Evolutionary conservation across 2,329 filamentous ascomycete genomes (phyloP), one percentile per base, ranked within the genome.

Genomic region (Fusarium continuum): DNA sequence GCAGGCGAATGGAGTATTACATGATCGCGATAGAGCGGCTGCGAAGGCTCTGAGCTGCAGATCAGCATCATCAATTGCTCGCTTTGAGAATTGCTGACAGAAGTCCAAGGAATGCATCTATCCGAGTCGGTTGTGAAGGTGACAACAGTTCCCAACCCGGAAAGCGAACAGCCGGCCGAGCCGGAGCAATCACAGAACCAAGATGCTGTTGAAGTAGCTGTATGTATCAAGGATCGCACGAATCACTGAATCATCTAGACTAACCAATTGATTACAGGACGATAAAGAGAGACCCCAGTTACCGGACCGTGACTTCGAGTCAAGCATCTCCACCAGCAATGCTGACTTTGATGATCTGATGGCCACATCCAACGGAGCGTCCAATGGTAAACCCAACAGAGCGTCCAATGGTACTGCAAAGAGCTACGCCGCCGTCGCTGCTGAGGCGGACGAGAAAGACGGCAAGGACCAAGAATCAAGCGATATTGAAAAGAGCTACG

Each of bases 121-220:
- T 47, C 32, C 19, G 55, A 66, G 28, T 20, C 59, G 13, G 56
- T 65, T 46, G 64, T 70, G 48, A 72, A 71, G 43, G 65, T 68
- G 39, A 61, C 60, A 19, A 65, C 60, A 11, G 53, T 65, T 28
- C 51, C 65, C 5, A 67, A 70, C 34, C 55, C 61, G 19, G 58
- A 63, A 26, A 52, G 32, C 29, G 45, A 63, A 19, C 48, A 66
- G 38, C 35, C 45, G 57, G 48, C 36, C 46, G 31, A 46, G 36
- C 48, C 58, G 62, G 36, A 58, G 41, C 52, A 41, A 19, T 31
- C 23, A 9, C 57, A 41, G 35, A 55, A 44, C 16, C 34, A 55
- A 22, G 45, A 59, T 31, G 23, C 34, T 29, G 13, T 10, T 16
- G 22, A 43, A n/a, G 57, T 38, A 35, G 45, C 23, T 31, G 63